Evolutionary conservation across 2,329 filamentous ascomycete genomes (phyloP), one percentile per base, ranked within the genome.

Genomic region (Curvularia sp.): DNA sequence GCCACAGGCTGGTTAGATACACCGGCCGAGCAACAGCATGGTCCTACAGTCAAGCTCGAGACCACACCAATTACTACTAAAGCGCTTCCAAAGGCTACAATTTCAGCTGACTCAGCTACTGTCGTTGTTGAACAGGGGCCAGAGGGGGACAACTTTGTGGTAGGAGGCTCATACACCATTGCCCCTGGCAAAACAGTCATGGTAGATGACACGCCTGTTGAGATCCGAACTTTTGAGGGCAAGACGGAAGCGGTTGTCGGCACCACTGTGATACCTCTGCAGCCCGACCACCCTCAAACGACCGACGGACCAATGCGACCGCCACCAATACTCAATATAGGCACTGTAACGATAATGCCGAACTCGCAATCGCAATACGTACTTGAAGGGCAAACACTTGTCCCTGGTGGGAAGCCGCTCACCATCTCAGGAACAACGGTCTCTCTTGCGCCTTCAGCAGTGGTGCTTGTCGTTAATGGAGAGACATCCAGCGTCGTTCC

Each of bases 401-500:
- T 51, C 15, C 72, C 77, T 13, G 76, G 76, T 15, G 75, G 74
- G 2, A 57, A 70, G 4, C 64, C 71, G 3, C 66, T 78, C 23
- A 76, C 71, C 0, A 70, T 80, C 8, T 72, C 72, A 49, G 78
- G 66, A 9, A 79, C 73, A 5, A 69, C 60, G 8, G 50, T 78
- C 1, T 74, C 71, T 2, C 63, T 78, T 2, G 64, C 65, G 21
- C 71, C 75, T 19, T 79, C 74, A 28, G 78, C 69, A 13, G 73
- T 72, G 23, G 77, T 74, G 6, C 59, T 80, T 4, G 60, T 80
- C 3, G 62, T 79, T 18, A 74, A 74, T 52, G 74, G 74, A 21
- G 65, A 62, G 18, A 71, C 68, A 5, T 67, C 68, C 3, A 53
- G 64, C 19, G 51, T 76, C 3, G 50, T 53, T 0, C 61, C 69